These are phyloP conservation scores for Paxillus ammoniavirescens DNA, from an alignment of 768 basidiomycete genomes.

Conservation along the genomic window DNA sequence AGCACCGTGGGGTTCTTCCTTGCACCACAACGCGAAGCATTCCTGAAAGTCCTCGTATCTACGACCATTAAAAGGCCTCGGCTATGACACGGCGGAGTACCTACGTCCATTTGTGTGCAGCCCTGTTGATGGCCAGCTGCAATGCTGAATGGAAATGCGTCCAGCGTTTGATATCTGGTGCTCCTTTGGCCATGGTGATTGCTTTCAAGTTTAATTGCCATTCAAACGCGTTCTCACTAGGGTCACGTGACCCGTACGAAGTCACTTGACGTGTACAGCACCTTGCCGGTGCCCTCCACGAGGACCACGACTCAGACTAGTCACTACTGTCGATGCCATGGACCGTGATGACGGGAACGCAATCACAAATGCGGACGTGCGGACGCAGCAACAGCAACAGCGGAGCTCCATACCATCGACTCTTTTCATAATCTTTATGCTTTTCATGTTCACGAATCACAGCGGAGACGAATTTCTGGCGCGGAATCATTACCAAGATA, in stretches of 20 bases:
- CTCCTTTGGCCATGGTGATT: slow-evolving; percentile 18
- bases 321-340: slow-evolving; percentile 21
- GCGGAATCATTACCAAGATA: slow-evolving; percentile 63
- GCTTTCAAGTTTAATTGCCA: background rate
- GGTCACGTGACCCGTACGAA: slow-evolving; percentile 22
- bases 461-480: slow-evolving; percentile 65
- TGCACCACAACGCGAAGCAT: slow-evolving; percentile 64
- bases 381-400: slow-evolving; percentile 34
- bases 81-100: slow-evolving; percentile 15
- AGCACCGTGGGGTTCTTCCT: slow-evolving; percentile 63
- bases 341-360: slow-evolving; percentile 28
- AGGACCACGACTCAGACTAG: too few species aligned
- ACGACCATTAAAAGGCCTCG: background rate
- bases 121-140: slow-evolving; percentile 51
- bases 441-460: slow-evolving; percentile 79
- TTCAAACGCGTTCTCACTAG: too few species aligned
- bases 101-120: slow-evolving; percentile 55
- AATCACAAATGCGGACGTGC: slow-evolving; percentile 8
- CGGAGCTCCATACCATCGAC: slow-evolving; percentile 71
- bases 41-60: slow-evolving; percentile 56
- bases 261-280: background rate
- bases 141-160: slow-evolving; percentile 49
- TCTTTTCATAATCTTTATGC: slow-evolving; percentile 68
- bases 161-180: slow-evolving; percentile 45
- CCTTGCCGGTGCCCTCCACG: background rate